Evolutionary conservation across 257 asterid genomes (phyloP), one percentile per base, ranked within the genome.

Genomic region (Petrea volubilis): DNA sequence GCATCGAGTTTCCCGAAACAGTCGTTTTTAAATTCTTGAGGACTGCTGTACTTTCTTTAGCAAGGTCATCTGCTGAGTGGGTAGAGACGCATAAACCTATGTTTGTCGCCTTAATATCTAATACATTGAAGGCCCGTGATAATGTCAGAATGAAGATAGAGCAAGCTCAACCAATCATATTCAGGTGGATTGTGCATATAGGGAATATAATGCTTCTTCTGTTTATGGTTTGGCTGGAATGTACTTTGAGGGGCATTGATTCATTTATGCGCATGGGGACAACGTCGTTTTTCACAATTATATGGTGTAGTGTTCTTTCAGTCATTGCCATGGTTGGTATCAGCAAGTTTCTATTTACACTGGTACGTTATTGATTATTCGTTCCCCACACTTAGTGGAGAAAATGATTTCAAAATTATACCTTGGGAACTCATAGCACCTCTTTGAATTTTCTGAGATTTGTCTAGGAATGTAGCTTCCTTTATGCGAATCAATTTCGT

Each of bases 261-360:
- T 95, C 99, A 27, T 83, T 95, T 80, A 79, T 91, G 50, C 92
- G 86, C 64, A 86, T 91, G 99, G 93, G 98, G 70, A 91, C 96
- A 20, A 80, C 97, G 11, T 89, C 98, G 14, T 83, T 95, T 86
- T 87, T 95, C 86, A 74, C 93, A 14, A 72, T 95, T 74, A 70
- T 92, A 15, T 91, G 99, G 98, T 95, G 97, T 73, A 74, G 88
- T 77, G 75, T 80, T 71, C 83, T 95, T 61, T 95, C 96, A 15
- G 73, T 88, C 40, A 77, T 81, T 69, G 88, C 92, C 68, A 83
- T 88, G 82, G 75, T 70, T 71, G 93, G 96, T 70, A 61, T 83
- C 23, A 52, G 81, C 74, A 95, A 92, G 87, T 78, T 92, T 83
- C 83, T 90, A 38, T 23, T 95, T 43, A 65, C 88, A 28, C 70